A percentile compares a stretch with the other conserved stretches of the same genome.
Conservation (phyloP, 2,329 filamentous ascomycete genomes). For the Pochonia chlamydosporia region DNA sequence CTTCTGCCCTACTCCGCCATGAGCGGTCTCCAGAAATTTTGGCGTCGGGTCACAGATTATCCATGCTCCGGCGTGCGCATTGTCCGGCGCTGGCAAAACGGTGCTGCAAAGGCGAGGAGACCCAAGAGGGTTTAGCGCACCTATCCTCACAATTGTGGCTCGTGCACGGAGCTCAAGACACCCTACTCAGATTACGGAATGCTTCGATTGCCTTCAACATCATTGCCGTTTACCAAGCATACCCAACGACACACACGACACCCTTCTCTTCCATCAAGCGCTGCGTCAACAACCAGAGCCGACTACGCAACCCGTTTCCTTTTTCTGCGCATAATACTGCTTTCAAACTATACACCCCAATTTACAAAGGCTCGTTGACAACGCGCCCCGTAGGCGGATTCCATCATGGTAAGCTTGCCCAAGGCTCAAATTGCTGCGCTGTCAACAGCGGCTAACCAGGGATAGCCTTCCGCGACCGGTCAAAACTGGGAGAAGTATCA, state of each 20-base stretch:
- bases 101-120: conserved; percentile 10
- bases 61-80: conserved; percentile 34
- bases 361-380: conserved; percentile 7
- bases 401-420: conserved; percentile 35
- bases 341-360: neutral
- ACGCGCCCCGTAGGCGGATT: conserved; percentile 22
- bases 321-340: too few relatives aligned
- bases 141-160: conserved; percentile 18
- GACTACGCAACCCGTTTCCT: neutral
- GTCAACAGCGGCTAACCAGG: conserved; percentile 16
- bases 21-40: conserved; percentile 32
- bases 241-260: too few relatives aligned
- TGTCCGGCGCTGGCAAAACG: too few relatives aligned
- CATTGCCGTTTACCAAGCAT: conserved; percentile 7
- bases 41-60: conserved; percentile 33
- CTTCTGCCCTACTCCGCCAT: conserved; percentile 30
- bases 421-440: conserved; percentile 7
- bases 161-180: conserved; percentile 34
- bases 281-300: neutral
- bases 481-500: conserved; percentile 97
- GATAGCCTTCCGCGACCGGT: conserved; percentile 89
- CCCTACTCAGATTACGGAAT: conserved; percentile 32
- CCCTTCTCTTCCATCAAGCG: too few relatives aligned
- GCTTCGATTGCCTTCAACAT: conserved; percentile 26
- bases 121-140: conserved; percentile 18